Percentiles rank a stretch among this genome's conserved stretches.
Conservation (phyloP, 2,329 filamentous ascomycete species). For the Davidsoniella australis region DNA sequence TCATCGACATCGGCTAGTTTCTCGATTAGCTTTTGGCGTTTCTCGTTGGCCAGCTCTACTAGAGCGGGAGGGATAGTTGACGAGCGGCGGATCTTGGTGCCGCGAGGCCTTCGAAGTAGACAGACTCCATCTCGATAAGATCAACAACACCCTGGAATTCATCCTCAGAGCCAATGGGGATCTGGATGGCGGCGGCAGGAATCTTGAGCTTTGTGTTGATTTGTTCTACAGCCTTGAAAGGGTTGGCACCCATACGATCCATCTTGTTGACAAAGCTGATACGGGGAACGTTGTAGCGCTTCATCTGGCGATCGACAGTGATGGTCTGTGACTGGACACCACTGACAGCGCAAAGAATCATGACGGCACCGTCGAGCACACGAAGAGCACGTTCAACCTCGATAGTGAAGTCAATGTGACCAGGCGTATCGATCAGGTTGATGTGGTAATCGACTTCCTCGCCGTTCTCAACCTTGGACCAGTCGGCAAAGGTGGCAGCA, state of each 20-base stretch:
- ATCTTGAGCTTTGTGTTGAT: slow-evolving; percentile 95
- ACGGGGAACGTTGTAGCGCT: slow-evolving; percentile 87
- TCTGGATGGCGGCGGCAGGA: slow-evolving; percentile 79
- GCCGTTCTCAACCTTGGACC: slow-evolving; percentile 71
- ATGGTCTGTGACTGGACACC: slow-evolving; percentile 97
- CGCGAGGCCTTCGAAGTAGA: slow-evolving; percentile 81
- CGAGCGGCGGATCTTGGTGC: slow-evolving; percentile 57
- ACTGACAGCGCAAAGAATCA: slow-evolving; percentile 95
- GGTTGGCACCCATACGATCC: slow-evolving; percentile 97
- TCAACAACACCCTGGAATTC: slow-evolving; percentile 87
- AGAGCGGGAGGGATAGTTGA: slow-evolving; percentile 75
- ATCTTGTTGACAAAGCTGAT: slow-evolving; percentile 99
- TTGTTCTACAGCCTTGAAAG: slow-evolving; percentile 92
- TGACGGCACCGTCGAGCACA: slow-evolving; percentile 89
- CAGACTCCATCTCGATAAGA: slow-evolving; percentile 75
- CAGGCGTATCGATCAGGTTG: slow-evolving; percentile 96
- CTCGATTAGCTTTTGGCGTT: slow-evolving; percentile 74
- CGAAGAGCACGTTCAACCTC: slow-evolving; percentile 91
- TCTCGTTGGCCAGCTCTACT: slow-evolving; percentile 59
- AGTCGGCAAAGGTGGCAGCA: slow-evolving; percentile 93
- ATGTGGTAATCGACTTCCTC: slow-evolving; percentile 87
- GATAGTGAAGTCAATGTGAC: slow-evolving; percentile 98
- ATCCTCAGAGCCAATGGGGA: slow-evolving; percentile 86
- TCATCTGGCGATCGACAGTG: slow-evolving; percentile 96
- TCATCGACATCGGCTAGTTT: slow-evolving; percentile 95